phyloP scores from a whole-genome alignment of 2,329 filamentous ascomycete species.

The Fusarium mexicanum region DNA sequence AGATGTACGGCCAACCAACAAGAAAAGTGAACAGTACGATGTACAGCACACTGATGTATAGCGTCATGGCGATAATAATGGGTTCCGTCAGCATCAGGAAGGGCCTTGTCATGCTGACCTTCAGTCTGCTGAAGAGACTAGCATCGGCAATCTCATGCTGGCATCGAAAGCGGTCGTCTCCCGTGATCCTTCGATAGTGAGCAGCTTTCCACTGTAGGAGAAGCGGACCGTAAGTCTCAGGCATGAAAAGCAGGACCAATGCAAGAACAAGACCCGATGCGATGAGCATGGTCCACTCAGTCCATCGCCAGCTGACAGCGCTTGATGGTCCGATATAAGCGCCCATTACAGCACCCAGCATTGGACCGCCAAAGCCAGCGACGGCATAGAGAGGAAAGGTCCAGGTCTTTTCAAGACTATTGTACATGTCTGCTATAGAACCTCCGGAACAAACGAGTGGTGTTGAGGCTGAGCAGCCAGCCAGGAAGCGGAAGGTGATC shows the following conservation, averaged over 20 bases:
- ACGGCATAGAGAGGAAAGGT: conserved; percentile 58
- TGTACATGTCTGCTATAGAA: conserved; percentile 53
- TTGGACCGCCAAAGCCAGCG: conserved; percentile 53
- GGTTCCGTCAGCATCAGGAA: conserved; percentile 52
- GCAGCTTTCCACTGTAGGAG: conserved; percentile 69
- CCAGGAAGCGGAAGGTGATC: conserved; percentile 59
- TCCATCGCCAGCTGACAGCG: conserved; percentile 66
- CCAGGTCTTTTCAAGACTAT: conserved; percentile 49
- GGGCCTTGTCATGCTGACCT: conserved; percentile 55
- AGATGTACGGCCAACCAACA: conserved; percentile 61
- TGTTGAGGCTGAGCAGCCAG: conserved; percentile 57
- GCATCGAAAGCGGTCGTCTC: conserved; percentile 68
- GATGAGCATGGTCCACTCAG: conserved; percentile 72
- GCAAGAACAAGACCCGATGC: conserved; percentile 66
- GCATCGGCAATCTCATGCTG: conserved; percentile 66
- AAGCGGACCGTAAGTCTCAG: conserved; percentile 70
- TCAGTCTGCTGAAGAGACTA: conserved; percentile 63
- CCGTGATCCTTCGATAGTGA: conserved; percentile 67
- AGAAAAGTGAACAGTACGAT: conserved; percentile 64
- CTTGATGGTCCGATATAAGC: conserved; percentile 72
- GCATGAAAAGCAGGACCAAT: conserved; percentile 68
- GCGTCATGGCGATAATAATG: conserved; percentile 54
- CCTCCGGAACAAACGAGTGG: conserved; percentile 56
- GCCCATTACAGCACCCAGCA: conserved; percentile 57
- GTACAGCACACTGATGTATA: conserved; percentile 64